Evolutionary conservation across 2,329 filamentous ascomycete species (phyloP), one percentile per base, ranked within the genome.

Genomic region (Penicillium hesseltinei): DNA sequence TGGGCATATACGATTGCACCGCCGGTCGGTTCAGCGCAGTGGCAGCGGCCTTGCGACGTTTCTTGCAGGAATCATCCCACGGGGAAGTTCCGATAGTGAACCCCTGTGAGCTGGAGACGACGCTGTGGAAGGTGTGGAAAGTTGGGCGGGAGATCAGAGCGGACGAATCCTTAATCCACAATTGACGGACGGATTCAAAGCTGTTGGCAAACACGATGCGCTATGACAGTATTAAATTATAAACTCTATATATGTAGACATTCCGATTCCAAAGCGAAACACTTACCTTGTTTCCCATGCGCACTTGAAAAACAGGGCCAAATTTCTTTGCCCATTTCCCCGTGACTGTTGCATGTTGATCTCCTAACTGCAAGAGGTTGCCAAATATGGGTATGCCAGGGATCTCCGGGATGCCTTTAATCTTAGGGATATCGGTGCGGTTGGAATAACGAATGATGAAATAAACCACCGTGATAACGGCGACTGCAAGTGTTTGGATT

Each of bases 31-130:
- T 92, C 23, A 93, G 80, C 0, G 90, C 89, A 0, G 89, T 91
- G 4, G 88, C 89, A 1, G 89, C 90, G 0, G 88, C 89, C 77
- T 91, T 92, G 61, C 90, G 84, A 10, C 89, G 83, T 25, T 81
- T 79, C 73, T 92, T 93, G 75, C 88, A 91, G 2, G 86, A 90
- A 50, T 91, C 89, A 60, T 92, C 89, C 88, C 90, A 94, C 0
- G 90, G 90, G 0, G 89, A 92, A 0, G 90, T 91, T 1, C 90
- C 90, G 59, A 94, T 91, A 0, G 90, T 93, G 73, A 91, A 89
- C 6, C 89, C 89, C 64, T 91, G 88, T 0, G 88, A 90, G 35
- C 81, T 85, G 1, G 89, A 91, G 3, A 92, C 87, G 4, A 92
- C 87, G 5, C 83, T 89, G 73, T 92, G 90, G 73, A 92, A 93